These are phyloP conservation scores for Phytophthora capsici DNA, from an alignment of 352 stramenopile species.

Conservation along the genomic window DNA sequence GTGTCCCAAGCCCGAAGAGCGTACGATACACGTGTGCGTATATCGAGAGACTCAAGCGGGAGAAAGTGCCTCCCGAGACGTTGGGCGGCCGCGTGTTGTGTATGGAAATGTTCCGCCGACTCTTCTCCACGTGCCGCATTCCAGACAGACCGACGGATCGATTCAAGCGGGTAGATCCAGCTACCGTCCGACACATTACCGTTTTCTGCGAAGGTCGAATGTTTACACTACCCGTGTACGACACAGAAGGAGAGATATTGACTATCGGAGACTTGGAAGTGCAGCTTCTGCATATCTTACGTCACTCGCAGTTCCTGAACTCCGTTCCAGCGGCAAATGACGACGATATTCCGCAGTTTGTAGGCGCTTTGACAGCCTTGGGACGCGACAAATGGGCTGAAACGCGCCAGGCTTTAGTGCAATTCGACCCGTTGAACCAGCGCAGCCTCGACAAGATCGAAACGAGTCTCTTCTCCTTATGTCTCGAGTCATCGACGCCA, in stretches of 20 bases:
- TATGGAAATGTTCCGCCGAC: slow-evolving; percentile 87
- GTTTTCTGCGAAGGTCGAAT: slow-evolving; percentile 60
- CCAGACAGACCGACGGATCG: slow-evolving; percentile 58
- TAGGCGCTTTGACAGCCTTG: slow-evolving; percentile 91
- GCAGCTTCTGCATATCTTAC: slow-evolving; percentile 61
- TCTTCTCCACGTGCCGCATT: slow-evolving; percentile 93
- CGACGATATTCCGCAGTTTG: slow-evolving; percentile 37
- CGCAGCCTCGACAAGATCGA: slow-evolving; percentile 86
- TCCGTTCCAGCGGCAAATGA: slow-evolving; percentile 33
- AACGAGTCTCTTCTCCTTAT: slow-evolving; percentile 89
- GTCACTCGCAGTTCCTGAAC: slow-evolving; percentile 53
- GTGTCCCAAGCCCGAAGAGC: slow-evolving; percentile 58
- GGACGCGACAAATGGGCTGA: slow-evolving; percentile 89
- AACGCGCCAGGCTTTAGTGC: slow-evolving; percentile 71
- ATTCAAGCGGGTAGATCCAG: slow-evolving; percentile 51
- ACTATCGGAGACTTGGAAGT: slow-evolving; percentile 71
- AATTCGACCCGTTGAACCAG: slow-evolving; percentile 53
- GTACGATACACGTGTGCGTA: slow-evolving; percentile 85
- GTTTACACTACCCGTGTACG: slow-evolving; percentile 60
- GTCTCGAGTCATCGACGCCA: slow-evolving; percentile 76
- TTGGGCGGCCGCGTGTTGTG: slow-evolving; percentile 91
- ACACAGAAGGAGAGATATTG: slow-evolving; percentile 49
- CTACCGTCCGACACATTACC: slow-evolving; percentile 47
- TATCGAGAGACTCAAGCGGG: slow-evolving; percentile 84
- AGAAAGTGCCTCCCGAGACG: slow-evolving; percentile 80